A percentile compares a stretch with the other conserved stretches of the same genome.
These are phyloP conservation scores for Tulasnella sp. DNA, from an alignment of 768 basidiomycete species.

Conservation along the genomic window DNA sequence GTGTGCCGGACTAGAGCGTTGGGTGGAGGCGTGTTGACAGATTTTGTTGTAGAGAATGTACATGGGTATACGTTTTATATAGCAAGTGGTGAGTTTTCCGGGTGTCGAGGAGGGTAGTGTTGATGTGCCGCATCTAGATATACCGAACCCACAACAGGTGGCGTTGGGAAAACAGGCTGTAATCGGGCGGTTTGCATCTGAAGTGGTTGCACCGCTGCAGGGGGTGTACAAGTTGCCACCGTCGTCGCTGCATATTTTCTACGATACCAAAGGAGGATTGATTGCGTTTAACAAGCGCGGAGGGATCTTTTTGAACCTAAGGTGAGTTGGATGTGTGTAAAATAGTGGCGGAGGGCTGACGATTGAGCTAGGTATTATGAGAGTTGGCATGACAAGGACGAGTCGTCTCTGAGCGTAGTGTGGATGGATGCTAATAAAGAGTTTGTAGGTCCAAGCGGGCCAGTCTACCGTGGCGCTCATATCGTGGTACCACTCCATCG, in stretches of 20 bases:
- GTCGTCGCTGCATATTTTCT: conserved; percentile 72
- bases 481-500: conserved; percentile 86
- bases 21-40: neutral
- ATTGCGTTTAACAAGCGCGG: conserved; percentile 92
- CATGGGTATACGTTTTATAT: conserved; percentile 24
- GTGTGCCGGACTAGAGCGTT: conserved; percentile 15
- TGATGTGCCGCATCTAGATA: conserved; percentile 35
- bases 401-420: conserved; percentile 13
- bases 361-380: conserved; percentile 53
- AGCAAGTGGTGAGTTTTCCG: conserved; percentile 43
- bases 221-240: conserved; percentile 62
- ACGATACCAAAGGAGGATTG: conserved; percentile 61
- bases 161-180: conserved; percentile 39
- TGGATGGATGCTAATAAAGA: too few species aligned
- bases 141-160: conserved; percentile 39
- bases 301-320: conserved; percentile 73
- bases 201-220: conserved; percentile 49
- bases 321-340: neutral
- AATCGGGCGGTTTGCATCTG: conserved; percentile 57
- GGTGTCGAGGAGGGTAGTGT: neutral
- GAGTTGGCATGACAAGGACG: conserved; percentile 62
- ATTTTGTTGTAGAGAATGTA: conserved; percentile 5
- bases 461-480: conserved; percentile 51
- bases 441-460: conserved; percentile 40
- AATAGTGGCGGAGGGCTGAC: too few species aligned